Evolutionary conservation across 2,329 filamentous ascomycete genomes (phyloP).

Genomic region (Aspergillus brasiliensis): DNA sequence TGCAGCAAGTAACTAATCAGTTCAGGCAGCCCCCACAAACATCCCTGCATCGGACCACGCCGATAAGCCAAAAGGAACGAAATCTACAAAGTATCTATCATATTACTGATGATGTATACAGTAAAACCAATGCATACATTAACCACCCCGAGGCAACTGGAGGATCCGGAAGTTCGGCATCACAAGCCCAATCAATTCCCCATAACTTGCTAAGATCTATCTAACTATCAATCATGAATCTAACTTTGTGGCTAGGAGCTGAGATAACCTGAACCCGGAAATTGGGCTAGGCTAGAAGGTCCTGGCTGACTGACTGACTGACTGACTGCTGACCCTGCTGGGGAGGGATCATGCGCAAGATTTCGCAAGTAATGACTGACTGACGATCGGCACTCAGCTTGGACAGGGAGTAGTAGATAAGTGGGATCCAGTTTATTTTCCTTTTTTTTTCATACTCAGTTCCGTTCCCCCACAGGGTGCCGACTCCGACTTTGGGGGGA

Average conservation of each 20-base stretch:
- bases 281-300: too few relatives aligned
- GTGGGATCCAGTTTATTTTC: too few relatives aligned
- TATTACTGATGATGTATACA: not conserved
- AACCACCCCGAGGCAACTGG: not conserved
- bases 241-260: not conserved
- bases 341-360: not conserved
- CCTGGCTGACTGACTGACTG: too few relatives aligned
- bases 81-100: too few relatives aligned
- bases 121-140: not conserved
- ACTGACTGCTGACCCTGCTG: not conserved
- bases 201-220: not conserved
- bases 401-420: too few relatives aligned
- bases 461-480: too few relatives aligned
- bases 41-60: not conserved
- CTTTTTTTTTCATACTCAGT: too few relatives aligned
- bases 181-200: constrained; percentile 4
- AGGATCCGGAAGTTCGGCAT: constrained; percentile 6
- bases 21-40: not conserved
- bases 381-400: not conserved
- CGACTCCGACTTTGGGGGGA: too few relatives aligned
- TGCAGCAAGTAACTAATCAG: too few relatives aligned
- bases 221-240: not conserved
- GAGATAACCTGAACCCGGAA: not conserved
- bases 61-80: not conserved
- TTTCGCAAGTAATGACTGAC: too few relatives aligned